A percentile compares a stretch with the other conserved stretches of the same genome.
These are phyloP conservation scores for Agastache rugosa DNA, from an alignment of 257 asterid species.

Conservation along the genomic window DNA sequence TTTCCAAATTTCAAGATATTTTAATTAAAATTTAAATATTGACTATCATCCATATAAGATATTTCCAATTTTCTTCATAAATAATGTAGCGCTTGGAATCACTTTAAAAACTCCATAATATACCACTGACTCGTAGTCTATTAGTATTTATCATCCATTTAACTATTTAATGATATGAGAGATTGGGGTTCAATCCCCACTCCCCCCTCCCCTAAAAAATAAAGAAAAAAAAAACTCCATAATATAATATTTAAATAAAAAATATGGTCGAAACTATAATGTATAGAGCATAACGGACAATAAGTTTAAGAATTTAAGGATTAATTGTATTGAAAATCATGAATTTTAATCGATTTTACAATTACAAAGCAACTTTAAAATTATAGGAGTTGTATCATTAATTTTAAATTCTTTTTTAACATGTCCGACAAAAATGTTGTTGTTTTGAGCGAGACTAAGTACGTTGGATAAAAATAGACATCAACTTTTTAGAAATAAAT, in stretches of 20 bases:
- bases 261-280: neutral
- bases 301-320: neutral
- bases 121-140: no score
- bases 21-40: neutral
- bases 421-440: neutral
- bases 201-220: no score
- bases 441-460: neutral
- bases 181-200: no score
- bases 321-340: neutral
- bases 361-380: neutral
- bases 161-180: no score
- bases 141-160: no score
- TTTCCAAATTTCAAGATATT: constrained; percentile 36
- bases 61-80: no score
- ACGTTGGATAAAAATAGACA: no score
- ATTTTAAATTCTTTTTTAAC: neutral
- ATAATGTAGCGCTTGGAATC: neutral
- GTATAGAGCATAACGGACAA: neutral
- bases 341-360: neutral
- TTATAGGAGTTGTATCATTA: neutral
- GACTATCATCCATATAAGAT: no score
- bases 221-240: neutral
- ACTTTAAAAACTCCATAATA: neutral
- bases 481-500: no score
- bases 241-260: neutral